Base-by-base conservation (phyloP, 225 moss, liverwort and hornwort species). In the Polytrichum formosum region DNA sequence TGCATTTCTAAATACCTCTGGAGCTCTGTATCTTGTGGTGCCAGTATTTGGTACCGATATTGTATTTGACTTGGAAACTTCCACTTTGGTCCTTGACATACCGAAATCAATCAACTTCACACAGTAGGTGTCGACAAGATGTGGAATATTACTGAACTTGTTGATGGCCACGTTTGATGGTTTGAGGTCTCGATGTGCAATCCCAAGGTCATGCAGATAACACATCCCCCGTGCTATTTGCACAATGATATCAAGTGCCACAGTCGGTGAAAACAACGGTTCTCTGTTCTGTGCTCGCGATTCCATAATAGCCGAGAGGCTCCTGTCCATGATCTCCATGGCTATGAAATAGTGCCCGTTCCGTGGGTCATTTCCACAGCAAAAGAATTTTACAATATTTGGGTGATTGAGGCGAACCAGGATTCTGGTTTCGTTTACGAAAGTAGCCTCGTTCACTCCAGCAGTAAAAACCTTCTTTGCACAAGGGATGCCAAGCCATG, bases 311-410 rank as follows among this genome's bases (percentile, higher is more conserved):
- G 9, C 18, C 29, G 9, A 31, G 31, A 73, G 73, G 20, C 63
- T 78, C 77, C 37, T 78, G 7, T 73, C 28, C 73, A 78, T 63
- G 1, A 78, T 64, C 64, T 78, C 77, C 73, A 78, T 78, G 8
- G 68, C 63, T 13, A 78, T 78, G 9, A 72, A 73, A 67, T 68
- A 22, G 18, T 78, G 54, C 5, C 56, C 68, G 18, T 5, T 55
- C 18, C 64, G 60, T 18, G n/a, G 13, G 20, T 29, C 28, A 64
- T 5, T 67, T 18, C 77, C 72, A 56, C 72, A 63, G 28, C 72
- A 72, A 28, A 72, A 37, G 13, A 72, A 77, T 56, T 71, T 77
- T 18, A 72, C 63, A 35, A 77, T 72, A 10, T 17, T 26, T 8
- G 72, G 77, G 68, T 73, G 71, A 22, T 78, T 78, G 37, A 68